Conservation (phyloP, 2,329 filamentous ascomycete genomes). For the Diaporthe vexans region DNA sequence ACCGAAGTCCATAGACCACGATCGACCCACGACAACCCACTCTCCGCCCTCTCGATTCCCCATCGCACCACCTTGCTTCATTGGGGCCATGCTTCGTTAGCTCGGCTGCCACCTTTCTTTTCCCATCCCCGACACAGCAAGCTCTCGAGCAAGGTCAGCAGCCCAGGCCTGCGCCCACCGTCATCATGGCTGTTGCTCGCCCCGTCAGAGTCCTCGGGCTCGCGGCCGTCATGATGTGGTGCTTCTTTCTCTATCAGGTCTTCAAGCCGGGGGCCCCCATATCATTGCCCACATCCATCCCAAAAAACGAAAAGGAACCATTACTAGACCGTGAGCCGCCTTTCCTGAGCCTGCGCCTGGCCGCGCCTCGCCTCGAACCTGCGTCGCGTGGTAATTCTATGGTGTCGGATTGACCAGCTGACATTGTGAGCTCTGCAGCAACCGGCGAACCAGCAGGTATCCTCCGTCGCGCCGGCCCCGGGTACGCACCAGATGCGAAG, state of each 20-base stretch:
- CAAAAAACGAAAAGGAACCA: constrained; percentile 77
- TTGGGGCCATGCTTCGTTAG: constrained; percentile 41
- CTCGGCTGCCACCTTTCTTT: constrained; percentile 17
- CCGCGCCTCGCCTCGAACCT: background rate
- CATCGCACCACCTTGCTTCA: constrained; percentile 30
- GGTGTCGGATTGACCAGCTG: constrained; percentile 10
- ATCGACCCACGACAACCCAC: constrained; percentile 31
- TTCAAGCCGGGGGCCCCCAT: constrained; percentile 68
- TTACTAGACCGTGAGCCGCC: constrained; percentile 82
- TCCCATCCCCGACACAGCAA: constrained; percentile 24
- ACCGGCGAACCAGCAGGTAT: constrained; percentile 86
- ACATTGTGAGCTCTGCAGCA: constrained; percentile 61
- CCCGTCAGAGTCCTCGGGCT: constrained; percentile 85
- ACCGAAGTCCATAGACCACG: constrained; percentile 36
- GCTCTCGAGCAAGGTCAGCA: constrained; percentile 9
- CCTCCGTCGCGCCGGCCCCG: constrained; percentile 79
- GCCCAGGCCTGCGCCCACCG: constrained; percentile 30
- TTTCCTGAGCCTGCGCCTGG: constrained; percentile 26
- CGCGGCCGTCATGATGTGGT: constrained; percentile 78
- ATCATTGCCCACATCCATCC: constrained; percentile 55
- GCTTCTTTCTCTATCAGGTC: constrained; percentile 84
- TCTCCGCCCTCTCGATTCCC: constrained; percentile 28
- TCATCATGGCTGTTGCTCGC: constrained; percentile 85
- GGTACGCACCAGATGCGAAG: constrained; percentile 82
- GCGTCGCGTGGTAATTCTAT: background rate